Conservation (phyloP, 192 early-diverging fungal species). For the Mortierella antarctica region DNA sequence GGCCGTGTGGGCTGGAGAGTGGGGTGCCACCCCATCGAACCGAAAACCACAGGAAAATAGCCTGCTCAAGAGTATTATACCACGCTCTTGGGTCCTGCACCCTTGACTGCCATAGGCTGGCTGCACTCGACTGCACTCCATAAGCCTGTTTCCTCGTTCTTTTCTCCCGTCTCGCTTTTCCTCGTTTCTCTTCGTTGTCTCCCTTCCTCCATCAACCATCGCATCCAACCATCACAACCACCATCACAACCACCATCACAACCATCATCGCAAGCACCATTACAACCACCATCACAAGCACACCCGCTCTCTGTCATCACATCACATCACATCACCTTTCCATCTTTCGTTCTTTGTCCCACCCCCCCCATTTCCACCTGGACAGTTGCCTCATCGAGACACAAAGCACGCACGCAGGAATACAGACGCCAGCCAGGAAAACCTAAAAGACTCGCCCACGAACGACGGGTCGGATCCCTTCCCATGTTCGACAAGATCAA, state of each 20-base stretch:
- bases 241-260: no score
- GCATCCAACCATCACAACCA: no score
- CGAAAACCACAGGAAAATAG: no score
- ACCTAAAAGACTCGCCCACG: no score
- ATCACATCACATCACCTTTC: background rate
- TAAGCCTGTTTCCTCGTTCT: background rate
- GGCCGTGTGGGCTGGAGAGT: no score
- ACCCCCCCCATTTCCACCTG: background rate
- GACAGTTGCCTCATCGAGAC: background rate
- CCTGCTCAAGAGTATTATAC: no score
- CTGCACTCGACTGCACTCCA: background rate
- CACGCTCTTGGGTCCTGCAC: no score
- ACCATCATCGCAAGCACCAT: no score
- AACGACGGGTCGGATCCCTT: background rate
- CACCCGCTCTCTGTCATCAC: no score
- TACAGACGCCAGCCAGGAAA: background rate
- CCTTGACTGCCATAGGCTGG: no score
- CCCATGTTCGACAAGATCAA: conserved; percentile 54
- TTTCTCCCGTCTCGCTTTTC: background rate
- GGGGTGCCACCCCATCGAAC: no score
- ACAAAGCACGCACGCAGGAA: background rate
- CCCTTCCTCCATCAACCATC: background rate
- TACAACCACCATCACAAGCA: no score
- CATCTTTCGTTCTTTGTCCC: background rate
- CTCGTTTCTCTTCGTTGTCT: background rate